phyloP scores from a whole-genome alignment of 495 filamentous ascomycete species.

The Rhypophila decipiens region DNA sequence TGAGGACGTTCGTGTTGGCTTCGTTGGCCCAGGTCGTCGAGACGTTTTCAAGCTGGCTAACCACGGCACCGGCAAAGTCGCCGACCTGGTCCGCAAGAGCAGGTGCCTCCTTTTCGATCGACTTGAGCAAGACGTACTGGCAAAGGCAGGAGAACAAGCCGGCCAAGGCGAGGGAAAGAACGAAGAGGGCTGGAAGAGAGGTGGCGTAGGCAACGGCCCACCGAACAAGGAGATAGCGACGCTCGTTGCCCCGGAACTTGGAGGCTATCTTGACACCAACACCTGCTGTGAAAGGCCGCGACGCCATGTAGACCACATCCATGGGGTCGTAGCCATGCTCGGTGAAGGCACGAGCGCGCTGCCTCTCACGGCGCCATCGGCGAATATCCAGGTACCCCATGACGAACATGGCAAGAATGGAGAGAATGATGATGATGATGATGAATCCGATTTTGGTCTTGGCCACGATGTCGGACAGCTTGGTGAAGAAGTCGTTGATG shows the following conservation, averaged over 20 bases:
- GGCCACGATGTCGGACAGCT: conserved; percentile 51
- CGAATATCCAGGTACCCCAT: conserved; percentile 77
- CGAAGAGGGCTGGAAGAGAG: conserved; percentile 75
- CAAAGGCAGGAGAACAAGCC: conserved; percentile 79
- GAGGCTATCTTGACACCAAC: conserved; percentile 67
- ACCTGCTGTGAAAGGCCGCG: conserved; percentile 65
- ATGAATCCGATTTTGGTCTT: conserved; percentile 69
- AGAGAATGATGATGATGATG: conserved; percentile 59
- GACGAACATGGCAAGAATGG: conserved; percentile 64
- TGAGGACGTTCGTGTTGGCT: conserved; percentile 66
- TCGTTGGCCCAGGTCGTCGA: conserved; percentile 70
- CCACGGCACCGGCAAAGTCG: conserved; percentile 75
- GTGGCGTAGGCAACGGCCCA: conserved; percentile 89
- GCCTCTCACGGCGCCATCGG: conserved; percentile 65
- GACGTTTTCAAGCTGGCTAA: conserved; percentile 61
- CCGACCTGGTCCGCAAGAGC: conserved; percentile 69
- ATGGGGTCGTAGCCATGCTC: conserved; percentile 65
- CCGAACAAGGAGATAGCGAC: conserved; percentile 57
- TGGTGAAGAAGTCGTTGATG: conserved; percentile 82
- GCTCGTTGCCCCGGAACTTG: conserved; percentile 56
- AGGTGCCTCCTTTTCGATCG: conserved; percentile 70
- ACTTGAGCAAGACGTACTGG: conserved; percentile 71
- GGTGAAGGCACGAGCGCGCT: conserved; percentile 59
- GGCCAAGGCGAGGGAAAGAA: conserved; percentile 78
- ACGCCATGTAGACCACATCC: conserved; percentile 85